Conservation (phyloP, 2,329 filamentous ascomycete genomes). For the Trichoderma sp. region DNA sequence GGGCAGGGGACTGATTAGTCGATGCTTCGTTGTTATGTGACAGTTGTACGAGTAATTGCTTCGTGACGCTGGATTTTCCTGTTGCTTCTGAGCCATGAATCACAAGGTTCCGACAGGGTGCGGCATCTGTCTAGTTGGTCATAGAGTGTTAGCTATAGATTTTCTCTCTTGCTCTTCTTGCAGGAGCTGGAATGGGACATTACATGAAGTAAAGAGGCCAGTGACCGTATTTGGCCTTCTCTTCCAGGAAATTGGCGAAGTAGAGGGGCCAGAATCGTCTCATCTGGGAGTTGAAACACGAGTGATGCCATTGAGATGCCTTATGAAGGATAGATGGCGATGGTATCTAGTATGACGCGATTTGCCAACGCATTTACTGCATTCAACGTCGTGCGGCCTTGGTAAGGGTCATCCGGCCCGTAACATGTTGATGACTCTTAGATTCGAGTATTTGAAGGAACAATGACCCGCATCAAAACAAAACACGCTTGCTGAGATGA, state of each 20-base stretch:
- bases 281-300: conserved; percentile 55
- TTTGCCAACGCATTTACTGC: not conserved
- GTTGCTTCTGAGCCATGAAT: conserved; percentile 84
- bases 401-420: not conserved
- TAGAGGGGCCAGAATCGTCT: conserved; percentile 49
- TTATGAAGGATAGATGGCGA: not conserved
- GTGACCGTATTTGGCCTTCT: conserved; percentile 58
- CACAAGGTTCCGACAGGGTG: conserved; percentile 72
- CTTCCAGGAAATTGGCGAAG: conserved; percentile 56
- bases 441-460: not conserved
- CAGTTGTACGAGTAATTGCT: conserved; percentile 43
- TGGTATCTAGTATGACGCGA: not conserved
- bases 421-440: not conserved
- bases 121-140: conserved; percentile 57
- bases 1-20: conserved; percentile 28
- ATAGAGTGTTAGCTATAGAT: not conserved
- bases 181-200: conserved; percentile 27
- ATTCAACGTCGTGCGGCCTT: not conserved
- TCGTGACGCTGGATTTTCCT: conserved; percentile 75
- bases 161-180: not conserved
- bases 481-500: not conserved
- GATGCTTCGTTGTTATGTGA: conserved; percentile 23
- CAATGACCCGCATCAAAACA: not conserved
- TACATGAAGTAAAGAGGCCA: conserved; percentile 57
- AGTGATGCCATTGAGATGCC: conserved; percentile 10